phyloP scores from a whole-genome alignment of 2,329 filamentous ascomycete genomes.

The Trichoderma semiorbis region DNA sequence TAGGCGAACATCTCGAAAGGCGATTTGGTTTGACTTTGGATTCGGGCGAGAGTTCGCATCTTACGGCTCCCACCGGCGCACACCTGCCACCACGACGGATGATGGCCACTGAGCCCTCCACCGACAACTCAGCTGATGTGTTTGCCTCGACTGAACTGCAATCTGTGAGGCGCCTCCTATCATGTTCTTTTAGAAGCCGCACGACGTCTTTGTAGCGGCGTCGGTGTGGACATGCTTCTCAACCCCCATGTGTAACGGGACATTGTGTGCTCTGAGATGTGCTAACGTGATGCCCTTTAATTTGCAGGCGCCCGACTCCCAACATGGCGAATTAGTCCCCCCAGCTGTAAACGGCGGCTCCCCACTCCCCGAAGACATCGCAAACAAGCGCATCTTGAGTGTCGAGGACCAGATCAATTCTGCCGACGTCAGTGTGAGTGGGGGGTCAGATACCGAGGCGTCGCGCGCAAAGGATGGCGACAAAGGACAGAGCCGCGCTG shows the following conservation, averaged over 20 bases:
- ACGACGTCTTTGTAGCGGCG: not conserved
- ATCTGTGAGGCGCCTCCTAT: conserved; percentile 36
- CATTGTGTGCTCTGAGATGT: conserved; percentile 12
- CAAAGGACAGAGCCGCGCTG: conserved; percentile 56
- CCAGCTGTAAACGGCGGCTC: conserved; percentile 48
- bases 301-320: conserved; percentile 35
- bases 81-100: conserved; percentile 48
- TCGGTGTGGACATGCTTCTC: conserved; percentile 18
- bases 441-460: conserved; percentile 73
- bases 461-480: conserved; percentile 58
- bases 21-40: not conserved
- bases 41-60: conserved; percentile 26
- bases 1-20: not conserved
- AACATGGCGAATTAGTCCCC: conserved; percentile 46
- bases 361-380: conserved; percentile 47
- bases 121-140: conserved; percentile 52
- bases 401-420: conserved; percentile 60
- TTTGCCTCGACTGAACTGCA: conserved; percentile 45
- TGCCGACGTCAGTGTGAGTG: conserved; percentile 65
- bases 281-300: conserved; percentile 26
- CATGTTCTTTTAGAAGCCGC: not conserved
- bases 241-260: not conserved
- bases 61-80: conserved; percentile 32
- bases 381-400: conserved; percentile 55
- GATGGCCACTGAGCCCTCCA: conserved; percentile 62